Evolutionary conservation across 768 basidiomycete genomes (phyloP), one percentile per base, ranked within the genome.

Genomic region (Agrocybe praecox): DNA sequence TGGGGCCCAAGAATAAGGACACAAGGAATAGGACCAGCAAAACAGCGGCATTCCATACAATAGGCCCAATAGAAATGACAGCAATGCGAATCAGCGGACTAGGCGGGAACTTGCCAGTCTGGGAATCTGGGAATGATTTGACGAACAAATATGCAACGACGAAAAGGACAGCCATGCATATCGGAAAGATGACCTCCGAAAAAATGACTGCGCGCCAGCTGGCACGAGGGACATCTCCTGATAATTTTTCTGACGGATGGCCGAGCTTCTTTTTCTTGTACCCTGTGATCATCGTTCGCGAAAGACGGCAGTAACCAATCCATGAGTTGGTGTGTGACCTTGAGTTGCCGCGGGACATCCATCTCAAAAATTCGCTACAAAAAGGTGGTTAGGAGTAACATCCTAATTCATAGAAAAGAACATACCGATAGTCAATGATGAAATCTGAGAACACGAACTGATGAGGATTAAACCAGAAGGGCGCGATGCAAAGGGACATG

Each of bases 391-490:
- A 57, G 46, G n/a, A n/a, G n/a, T n/a, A n/a, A 55, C 34, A 36
- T 43, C 15, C n/a, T 45, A 21, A 29, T 17, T 2, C 19, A 55
- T 11, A 49, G 24, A 34, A 19, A 18, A 48, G 45, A 46, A 73
- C 84, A 66, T 67, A 89, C 90, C 90, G 81, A 66, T 94, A 94
- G 74, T 99, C 97, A 68, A 98, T 92, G 72, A 98, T 84, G 74
- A 96, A 99, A 73, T 99, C 97, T 36, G 94, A 86, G 72, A 95
- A 90, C 18, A 92, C 92, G 77, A 99, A 99, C 74, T 98, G 97
- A 72, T 99, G 97, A n/a, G 97, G 97, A 70, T 98, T 99, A 85
- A 98, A 99, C 67, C 98, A 72, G 89, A 99, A 99, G 8, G 97
- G 97, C 26, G 96, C 89, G 61, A 98, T 75, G 67, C 95, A 98